These are phyloP conservation scores for Phaeoacremonium minimum DNA, from an alignment of 2,329 filamentous ascomycete species.

Conservation along the genomic window DNA sequence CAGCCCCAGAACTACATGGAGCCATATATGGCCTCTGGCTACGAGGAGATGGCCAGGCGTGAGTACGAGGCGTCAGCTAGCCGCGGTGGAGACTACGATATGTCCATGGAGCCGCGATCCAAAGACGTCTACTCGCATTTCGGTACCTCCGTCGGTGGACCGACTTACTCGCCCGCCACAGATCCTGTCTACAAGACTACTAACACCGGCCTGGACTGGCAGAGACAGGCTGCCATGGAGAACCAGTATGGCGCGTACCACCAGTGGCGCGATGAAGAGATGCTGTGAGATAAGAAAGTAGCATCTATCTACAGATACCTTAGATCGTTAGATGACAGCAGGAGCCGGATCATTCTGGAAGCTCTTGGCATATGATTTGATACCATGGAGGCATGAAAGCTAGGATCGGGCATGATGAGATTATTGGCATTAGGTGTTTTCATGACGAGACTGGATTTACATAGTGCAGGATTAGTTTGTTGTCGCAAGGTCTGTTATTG, in stretches of 20 bases:
- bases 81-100: slow-evolving; percentile 20
- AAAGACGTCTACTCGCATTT: slow-evolving; percentile 40
- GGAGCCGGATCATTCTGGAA: too few species aligned
- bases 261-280: slow-evolving; percentile 10
- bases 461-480: too few species aligned
- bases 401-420: too few species aligned
- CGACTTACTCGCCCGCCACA: slow-evolving; percentile 49
- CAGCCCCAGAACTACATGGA: slow-evolving; percentile 50
- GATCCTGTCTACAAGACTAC: slow-evolving; percentile 63
- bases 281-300: too few species aligned
- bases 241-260: slow-evolving; percentile 61
- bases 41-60: slow-evolving; percentile 63
- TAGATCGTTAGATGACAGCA: too few species aligned
- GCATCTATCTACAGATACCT: too few species aligned
- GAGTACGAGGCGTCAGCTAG: slow-evolving; percentile 54
- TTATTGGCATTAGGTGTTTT: too few species aligned
- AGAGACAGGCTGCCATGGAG: slow-evolving; percentile 56
- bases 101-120: slow-evolving; percentile 16
- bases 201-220: slow-evolving; percentile 30
- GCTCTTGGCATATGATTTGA: too few species aligned
- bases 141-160: slow-evolving; percentile 30
- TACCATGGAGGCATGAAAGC: too few species aligned
- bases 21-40: slow-evolving; percentile 82
- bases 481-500: too few species aligned
- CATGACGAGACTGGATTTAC: too few species aligned